A percentile compares a stretch with the other conserved stretches of the same genome.
Conservation (phyloP, 73 alveolate genomes). For the Stentor coeruleus region DNA sequence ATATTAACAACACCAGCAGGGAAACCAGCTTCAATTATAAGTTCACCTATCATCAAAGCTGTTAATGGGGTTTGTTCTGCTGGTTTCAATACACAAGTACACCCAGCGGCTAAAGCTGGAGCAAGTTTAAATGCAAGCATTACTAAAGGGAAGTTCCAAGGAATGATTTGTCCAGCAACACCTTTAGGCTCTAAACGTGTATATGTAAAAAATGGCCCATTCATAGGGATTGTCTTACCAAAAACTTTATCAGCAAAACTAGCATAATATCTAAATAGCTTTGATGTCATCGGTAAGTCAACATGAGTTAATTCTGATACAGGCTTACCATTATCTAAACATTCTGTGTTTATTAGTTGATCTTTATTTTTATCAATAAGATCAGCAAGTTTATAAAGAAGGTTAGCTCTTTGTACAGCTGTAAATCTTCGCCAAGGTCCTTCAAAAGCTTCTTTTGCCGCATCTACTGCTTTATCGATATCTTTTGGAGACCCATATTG, state of each 20-base stretch:
- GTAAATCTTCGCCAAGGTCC: slow-evolving; percentile 70
- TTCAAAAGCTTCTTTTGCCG: slow-evolving; percentile 67
- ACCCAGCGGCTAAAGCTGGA: slow-evolving; percentile 92
- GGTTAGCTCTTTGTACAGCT: slow-evolving; percentile 54
- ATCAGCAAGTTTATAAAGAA: slow-evolving; percentile 49
- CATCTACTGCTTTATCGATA: slow-evolving; percentile 54
- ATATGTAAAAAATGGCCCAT: slow-evolving; percentile 34
- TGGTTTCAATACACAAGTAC: slow-evolving; percentile 83
- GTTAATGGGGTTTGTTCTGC: slow-evolving; percentile 93
- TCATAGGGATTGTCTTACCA: slow-evolving; percentile 55
- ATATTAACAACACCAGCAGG: slow-evolving; percentile 91
- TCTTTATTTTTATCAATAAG: slow-evolving; percentile 38
- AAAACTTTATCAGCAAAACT: slow-evolving; percentile 77
- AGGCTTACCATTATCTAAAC: slow-evolving; percentile 60
- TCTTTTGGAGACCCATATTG: slow-evolving; percentile 18
- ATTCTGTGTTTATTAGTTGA: slow-evolving; percentile 42
- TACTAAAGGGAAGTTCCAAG: slow-evolving; percentile 90
- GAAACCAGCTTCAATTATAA: slow-evolving; percentile 73
- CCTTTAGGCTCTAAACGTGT: slow-evolving; percentile 80
- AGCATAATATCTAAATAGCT: slow-evolving; percentile 64
- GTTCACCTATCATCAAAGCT: slow-evolving; percentile 69
- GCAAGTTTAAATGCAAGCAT: slow-evolving; percentile 73
- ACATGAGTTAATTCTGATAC: slow-evolving; percentile 15
- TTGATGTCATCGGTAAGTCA: slow-evolving; percentile 36
- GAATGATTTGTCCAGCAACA: slow-evolving; percentile 82